phyloP scores from a whole-genome alignment of 352 stramenopile genomes.

The Globisporangium abappressorium region DNA sequence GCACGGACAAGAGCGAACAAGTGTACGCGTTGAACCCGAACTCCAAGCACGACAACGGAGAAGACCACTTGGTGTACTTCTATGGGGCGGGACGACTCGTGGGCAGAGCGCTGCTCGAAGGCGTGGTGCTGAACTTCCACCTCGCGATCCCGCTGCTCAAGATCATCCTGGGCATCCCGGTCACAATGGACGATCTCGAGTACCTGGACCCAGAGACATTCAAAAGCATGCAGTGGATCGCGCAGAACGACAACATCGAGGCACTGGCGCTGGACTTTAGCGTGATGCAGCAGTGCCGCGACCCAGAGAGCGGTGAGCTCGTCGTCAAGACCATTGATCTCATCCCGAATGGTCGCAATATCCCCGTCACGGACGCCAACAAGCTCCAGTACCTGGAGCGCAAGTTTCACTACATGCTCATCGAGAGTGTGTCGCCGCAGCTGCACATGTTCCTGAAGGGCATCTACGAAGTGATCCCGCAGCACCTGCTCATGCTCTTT shows the following conservation, averaged over 20 bases:
- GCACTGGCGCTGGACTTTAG: slow-evolving; percentile 63
- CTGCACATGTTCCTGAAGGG: slow-evolving; percentile 91
- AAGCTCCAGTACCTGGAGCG: slow-evolving; percentile 92
- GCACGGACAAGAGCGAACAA: slow-evolving; percentile 49
- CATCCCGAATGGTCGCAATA: slow-evolving; percentile 44
- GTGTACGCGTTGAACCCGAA: slow-evolving; percentile 65
- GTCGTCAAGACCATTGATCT: slow-evolving; percentile 47
- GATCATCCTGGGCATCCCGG: slow-evolving; percentile 93
- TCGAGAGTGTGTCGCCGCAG: slow-evolving; percentile 90
- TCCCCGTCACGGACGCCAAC: slow-evolving; percentile 95
- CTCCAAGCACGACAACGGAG: slow-evolving; percentile 49
- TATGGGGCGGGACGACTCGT: slow-evolving; percentile 54
- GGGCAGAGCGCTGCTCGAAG: slow-evolving; percentile 75
- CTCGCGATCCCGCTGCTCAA: slow-evolving; percentile 96
- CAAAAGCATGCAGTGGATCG: slow-evolving; percentile 63
- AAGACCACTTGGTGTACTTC: slow-evolving; percentile 71
- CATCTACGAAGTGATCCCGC: slow-evolving; percentile 96
- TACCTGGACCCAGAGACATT: slow-evolving; percentile 65
- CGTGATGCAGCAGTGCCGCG: slow-evolving; percentile 25
- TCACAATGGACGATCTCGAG: slow-evolving; percentile 93
- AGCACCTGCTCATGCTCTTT: slow-evolving; percentile 92
- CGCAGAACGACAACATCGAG: slow-evolving; percentile 56
- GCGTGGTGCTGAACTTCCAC: slow-evolving; percentile 93
- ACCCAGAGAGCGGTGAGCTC: neutral
- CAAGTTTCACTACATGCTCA: slow-evolving; percentile 92